Evolutionary conservation across 1,284 basidiomycete genomes (phyloP), one percentile per base, ranked within the genome.

Genomic region (Agaricales sp.): DNA sequence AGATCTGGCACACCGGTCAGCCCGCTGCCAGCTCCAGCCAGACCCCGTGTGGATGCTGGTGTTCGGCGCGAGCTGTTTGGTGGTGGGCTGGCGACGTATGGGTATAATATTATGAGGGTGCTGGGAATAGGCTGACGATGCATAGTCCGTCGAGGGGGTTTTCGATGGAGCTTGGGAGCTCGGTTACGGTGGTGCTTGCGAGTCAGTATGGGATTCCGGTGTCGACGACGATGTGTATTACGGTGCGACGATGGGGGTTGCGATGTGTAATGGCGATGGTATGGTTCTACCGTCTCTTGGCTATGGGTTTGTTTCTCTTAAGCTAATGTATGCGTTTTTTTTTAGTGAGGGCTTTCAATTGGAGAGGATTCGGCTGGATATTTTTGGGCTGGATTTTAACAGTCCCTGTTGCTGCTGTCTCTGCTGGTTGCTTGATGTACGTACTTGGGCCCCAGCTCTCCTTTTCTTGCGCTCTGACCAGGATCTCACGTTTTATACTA

Each of bases 81-180:
- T 61, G 24, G 61, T 26, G 61, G 61, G 35, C 53, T 57, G 39
- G 55, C 55, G 12, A 59, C 59, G 1, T 57, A 51, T 37, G 59
- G 59, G 16, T 62, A 61, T 52, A 59, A 61, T 50, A 62, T 62
- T 51, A 61, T 62, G 62, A 50, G 53, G n/a, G 58, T 62, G 30
- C 59, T 63, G 20, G 61, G 48, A 63, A 61, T 52, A 57, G 59
- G 37, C 55, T 63, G 48, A 62, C 62, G 18, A 55, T 63, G 14
- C 58, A 59, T 51, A 62, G 61, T 0, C 61, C 61, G 11, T 60
- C 60, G 3, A 59, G 60, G 52, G 62, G 60, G n/a, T 63, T 60
- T 53, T 58, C 56, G 16, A 62, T 61, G 62, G 62, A 63, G 51
- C 51, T 63, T 19, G 58, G 57, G 18, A 51, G 61, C 8, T 55